phyloP scores from a whole-genome alignment of 2,329 filamentous ascomycete species.

The Tolypocladium album region DNA sequence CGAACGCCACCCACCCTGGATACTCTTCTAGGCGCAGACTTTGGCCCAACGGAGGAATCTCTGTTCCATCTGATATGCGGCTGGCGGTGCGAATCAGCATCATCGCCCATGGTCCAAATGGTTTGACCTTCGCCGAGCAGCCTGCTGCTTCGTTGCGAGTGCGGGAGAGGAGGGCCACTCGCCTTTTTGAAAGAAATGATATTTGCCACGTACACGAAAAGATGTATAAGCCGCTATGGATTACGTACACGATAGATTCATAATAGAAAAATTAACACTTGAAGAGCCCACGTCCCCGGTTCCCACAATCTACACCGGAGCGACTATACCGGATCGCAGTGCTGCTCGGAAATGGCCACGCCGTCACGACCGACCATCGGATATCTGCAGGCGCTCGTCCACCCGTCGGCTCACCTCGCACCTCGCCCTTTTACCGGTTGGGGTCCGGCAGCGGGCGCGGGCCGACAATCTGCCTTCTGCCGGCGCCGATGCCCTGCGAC shows the following conservation, averaged over 20 bases:
- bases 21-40: not conserved
- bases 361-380: not conserved
- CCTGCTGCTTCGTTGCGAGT: not conserved
- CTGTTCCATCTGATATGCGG: not conserved
- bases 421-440: constrained; percentile 10
- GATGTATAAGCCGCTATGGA: not conserved
- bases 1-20: not conserved
- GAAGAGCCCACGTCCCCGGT: not conserved
- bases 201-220: not conserved
- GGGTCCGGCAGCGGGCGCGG: constrained; percentile 52
- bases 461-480: constrained; percentile 68
- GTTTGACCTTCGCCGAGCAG: not conserved
- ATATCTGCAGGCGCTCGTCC: not conserved
- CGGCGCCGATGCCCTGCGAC: constrained; percentile 54
- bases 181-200: not conserved
- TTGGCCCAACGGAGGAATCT: not conserved
- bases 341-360: too few species aligned
- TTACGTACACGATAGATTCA: not conserved
- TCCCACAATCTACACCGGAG: not conserved
- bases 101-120: not conserved
- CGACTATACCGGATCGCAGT: not conserved
- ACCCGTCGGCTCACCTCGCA: not conserved
- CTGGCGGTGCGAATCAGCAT: not conserved
- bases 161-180: not conserved
- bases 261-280: not conserved